These are phyloP conservation scores for Priceomyces medius DNA, from an alignment of 805 yeast genomes.

Conservation along the genomic window DNA sequence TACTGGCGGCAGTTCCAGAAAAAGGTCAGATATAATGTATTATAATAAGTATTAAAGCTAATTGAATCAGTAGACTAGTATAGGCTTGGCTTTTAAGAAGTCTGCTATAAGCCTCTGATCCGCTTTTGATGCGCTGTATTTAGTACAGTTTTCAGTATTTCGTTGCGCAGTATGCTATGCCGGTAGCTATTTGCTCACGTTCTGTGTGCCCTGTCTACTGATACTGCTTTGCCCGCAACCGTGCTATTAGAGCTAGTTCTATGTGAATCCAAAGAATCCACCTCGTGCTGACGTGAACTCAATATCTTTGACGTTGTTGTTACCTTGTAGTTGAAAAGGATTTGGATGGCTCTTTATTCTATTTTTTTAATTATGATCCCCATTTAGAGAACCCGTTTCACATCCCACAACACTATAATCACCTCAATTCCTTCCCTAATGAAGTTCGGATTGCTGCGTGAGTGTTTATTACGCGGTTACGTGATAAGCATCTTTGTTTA, in stretches of 20 bases:
- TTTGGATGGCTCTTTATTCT: no score
- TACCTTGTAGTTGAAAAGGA: no score
- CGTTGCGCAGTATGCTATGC: no score
- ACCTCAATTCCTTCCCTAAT: neutral
- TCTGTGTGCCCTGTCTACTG: neutral
- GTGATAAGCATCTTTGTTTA: neutral
- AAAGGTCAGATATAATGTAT: no score
- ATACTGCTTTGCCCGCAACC: neutral
- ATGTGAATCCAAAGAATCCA: neutral
- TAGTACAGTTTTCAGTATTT: no score
- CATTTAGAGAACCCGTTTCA: conserved; percentile 1
- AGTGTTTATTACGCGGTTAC: conserved; percentile 2
- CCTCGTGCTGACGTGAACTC: neutral
- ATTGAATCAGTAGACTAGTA: no score
- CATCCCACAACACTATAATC: neutral
- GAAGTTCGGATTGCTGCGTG: neutral
- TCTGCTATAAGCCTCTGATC: no score
- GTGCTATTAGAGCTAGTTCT: neutral
- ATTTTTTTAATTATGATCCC: neutral
- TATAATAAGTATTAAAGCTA: no score
- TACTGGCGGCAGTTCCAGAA: no score
- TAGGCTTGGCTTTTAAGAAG: no score
- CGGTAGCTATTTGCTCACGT: no score
- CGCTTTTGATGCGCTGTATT: no score
- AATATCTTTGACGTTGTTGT: neutral